phyloP scores from a whole-genome alignment of 2,329 filamentous ascomycete genomes.

The Xylaria sp. region DNA sequence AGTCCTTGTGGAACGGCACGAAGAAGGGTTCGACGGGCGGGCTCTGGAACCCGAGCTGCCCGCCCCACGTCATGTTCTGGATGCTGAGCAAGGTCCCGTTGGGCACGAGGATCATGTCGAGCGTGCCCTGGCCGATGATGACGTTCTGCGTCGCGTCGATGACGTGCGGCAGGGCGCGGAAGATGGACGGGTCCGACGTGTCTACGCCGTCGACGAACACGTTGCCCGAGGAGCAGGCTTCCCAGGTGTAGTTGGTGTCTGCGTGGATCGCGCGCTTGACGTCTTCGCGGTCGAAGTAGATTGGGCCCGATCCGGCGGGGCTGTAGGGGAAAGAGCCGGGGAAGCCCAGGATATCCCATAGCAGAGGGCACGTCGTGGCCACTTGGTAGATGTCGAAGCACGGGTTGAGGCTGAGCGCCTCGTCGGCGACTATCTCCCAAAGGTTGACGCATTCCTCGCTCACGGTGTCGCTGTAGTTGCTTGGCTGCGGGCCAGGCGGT shows the following conservation, averaged over 20 bases:
- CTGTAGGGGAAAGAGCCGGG: constrained; percentile 73
- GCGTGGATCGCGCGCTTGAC: constrained; percentile 77
- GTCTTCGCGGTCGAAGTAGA: constrained; percentile 78
- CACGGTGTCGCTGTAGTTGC: constrained; percentile 55
- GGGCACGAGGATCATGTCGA: constrained; percentile 74
- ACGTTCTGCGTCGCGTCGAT: constrained; percentile 80
- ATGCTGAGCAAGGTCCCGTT: constrained; percentile 78
- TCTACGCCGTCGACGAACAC: constrained; percentile 60
- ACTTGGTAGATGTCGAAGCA: constrained; percentile 79
- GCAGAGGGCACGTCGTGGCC: constrained; percentile 72
- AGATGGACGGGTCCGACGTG: constrained; percentile 63
- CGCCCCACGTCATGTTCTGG: constrained; percentile 86
- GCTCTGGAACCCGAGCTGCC: constrained; percentile 74
- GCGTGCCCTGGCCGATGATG: constrained; percentile 76
- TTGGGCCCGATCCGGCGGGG: constrained; percentile 65
- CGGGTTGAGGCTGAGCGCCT: constrained; percentile 67
- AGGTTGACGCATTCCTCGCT: constrained; percentile 63
- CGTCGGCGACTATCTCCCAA: constrained; percentile 62
- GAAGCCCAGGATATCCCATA: constrained; percentile 68
- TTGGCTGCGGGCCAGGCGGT: constrained; percentile 66
- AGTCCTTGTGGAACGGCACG: constrained; percentile 70
- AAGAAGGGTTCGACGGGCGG: constrained; percentile 72
- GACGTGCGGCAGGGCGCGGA: constrained; percentile 72
- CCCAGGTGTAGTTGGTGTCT: constrained; percentile 54
- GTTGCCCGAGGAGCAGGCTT: constrained; percentile 40